Base-by-base conservation (phyloP, 352 stramenopile species). In the Heterotrichella gracilis region DNA sequence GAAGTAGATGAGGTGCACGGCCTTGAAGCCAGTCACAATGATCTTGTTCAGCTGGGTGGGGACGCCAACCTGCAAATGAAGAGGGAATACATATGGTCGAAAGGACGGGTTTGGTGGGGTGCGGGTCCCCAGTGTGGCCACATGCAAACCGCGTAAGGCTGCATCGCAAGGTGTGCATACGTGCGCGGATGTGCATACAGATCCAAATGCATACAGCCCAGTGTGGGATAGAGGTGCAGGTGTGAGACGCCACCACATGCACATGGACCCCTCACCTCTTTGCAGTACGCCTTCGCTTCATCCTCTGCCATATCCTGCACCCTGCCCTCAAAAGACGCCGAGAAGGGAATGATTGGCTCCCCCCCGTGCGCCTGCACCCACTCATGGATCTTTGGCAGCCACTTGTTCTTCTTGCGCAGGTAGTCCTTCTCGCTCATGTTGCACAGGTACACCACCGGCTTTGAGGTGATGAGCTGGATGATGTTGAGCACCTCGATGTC, bases 401-500 rank as follows among this genome's bases (percentile, higher is more conserved):
- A 94, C 79, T 97, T 96, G 82, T 94, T 95, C 72, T 84, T 79
- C 80, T 98, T 98, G 71, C 87, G 82, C 71, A 98, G 82, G 79
- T 95, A 99, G 74, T 94, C 89, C 75, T 91, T 92, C 80, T 96
- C 93, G 73, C 82, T 94, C 68, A 99, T 82, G 79, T 99, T 99
- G 53, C 97, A 86, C 21, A 98, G 80, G 80, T 96, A 99, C 24
- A 99, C 91, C n/a, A 90, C 82, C 0, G 87, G 86, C 80, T 94
- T 94, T 42, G 86, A 85, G 9, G 86, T 93, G 64, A 94, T 71
- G 17, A 94, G 76, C 78, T 93, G 86, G 71, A 89, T 79, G 24
- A 76, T 79, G 78, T 94, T 94, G 2, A 94, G 77, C 2, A 92
- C 74, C 24, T 93, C 85, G 2, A 94, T 83, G 25, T 82, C 77